These are phyloP conservation scores for Calocybe gangraenosa DNA, from an alignment of 768 basidiomycete genomes.

Conservation along the genomic window DNA sequence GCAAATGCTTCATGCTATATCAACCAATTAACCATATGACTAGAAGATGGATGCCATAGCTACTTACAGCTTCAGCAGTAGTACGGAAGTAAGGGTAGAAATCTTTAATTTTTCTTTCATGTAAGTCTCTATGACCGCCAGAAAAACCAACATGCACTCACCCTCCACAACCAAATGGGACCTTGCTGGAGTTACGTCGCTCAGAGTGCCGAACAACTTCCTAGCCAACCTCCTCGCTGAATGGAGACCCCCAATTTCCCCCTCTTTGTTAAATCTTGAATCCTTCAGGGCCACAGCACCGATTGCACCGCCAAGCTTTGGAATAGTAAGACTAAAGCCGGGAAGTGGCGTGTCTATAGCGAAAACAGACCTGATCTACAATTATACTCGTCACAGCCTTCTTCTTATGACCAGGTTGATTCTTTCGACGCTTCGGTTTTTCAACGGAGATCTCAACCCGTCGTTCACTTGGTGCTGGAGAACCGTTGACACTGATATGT, in stretches of 20 bases:
- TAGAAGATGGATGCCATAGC: too few species aligned
- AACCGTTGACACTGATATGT: conserved; percentile 13
- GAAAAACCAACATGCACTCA: conserved; percentile 22
- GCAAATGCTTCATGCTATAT: conserved; percentile 61
- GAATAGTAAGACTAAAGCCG: neutral
- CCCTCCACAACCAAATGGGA: conserved; percentile 66
- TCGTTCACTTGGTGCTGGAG: conserved; percentile 14
- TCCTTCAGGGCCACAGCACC: conserved; percentile 69
- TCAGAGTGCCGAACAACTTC: conserved; percentile 63
- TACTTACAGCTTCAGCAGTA: conserved; percentile 64
- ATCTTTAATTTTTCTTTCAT: conserved; percentile 41
- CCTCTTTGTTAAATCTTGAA: conserved; percentile 53
- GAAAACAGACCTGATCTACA: conserved; percentile 53
- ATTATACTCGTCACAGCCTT: conserved; percentile 62
- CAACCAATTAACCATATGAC: conserved; percentile 3
- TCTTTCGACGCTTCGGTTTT: conserved; percentile 18
- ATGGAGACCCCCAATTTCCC: conserved; percentile 48
- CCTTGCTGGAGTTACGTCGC: conserved; percentile 54
- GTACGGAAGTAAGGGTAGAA: conserved; percentile 75
- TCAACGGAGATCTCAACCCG: neutral
- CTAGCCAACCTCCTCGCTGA: conserved; percentile 66
- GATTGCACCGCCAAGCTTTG: conserved; percentile 54
- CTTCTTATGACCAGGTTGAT: conserved; percentile 35
- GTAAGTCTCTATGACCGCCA: neutral
- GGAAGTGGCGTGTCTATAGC: neutral